These are phyloP conservation scores for Xylaria sp. DNA, from an alignment of 2,329 filamentous ascomycete species.

Conservation along the genomic window DNA sequence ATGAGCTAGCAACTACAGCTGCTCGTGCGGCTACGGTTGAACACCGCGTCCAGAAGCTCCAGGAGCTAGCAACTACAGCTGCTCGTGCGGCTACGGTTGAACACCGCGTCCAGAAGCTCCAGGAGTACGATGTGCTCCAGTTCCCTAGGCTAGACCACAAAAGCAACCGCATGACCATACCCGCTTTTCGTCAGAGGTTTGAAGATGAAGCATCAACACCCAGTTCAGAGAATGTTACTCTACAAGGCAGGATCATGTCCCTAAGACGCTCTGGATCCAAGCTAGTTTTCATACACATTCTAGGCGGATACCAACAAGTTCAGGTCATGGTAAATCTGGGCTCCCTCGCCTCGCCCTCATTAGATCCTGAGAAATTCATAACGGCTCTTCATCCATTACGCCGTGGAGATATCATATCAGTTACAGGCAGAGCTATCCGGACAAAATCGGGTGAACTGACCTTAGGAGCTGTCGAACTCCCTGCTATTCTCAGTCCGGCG, in stretches of 20 bases:
- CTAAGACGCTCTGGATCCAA: slow-evolving; percentile 67
- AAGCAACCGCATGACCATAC: slow-evolving; percentile 52
- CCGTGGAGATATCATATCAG: slow-evolving; percentile 77
- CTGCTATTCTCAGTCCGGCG: slow-evolving; percentile 78
- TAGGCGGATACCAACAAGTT: slow-evolving; percentile 75
- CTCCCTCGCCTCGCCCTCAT: slow-evolving; percentile 57
- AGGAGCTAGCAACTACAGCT: slow-evolving; percentile 37
- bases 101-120: slow-evolving; percentile 63
- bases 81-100: slow-evolving; percentile 34
- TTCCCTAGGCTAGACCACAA: slow-evolving; percentile 64
- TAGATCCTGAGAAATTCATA: slow-evolving; percentile 61
- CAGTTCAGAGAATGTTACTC: slow-evolving; percentile 47
- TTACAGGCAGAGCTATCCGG: slow-evolving; percentile 75
- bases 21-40: slow-evolving; percentile 34
- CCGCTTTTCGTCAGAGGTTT: slow-evolving; percentile 53
- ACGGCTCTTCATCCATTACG: slow-evolving; percentile 73
- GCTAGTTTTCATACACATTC: slow-evolving; percentile 85
- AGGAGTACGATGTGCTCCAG: slow-evolving; percentile 59
- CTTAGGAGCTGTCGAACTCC: slow-evolving; percentile 74
- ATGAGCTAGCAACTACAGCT: slow-evolving; percentile 25
- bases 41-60: slow-evolving; percentile 63
- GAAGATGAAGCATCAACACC: slow-evolving; percentile 40
- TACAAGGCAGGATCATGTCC: slow-evolving; percentile 49
- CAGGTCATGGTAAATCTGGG: slow-evolving; percentile 79
- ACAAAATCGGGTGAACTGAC: slow-evolving; percentile 82